Percentiles rank a stretch among this genome's conserved stretches.
Evolutionary conservation across 371 early-diverging fungal species (phyloP).

Genomic region (Lichtheimia ornata): DNA sequence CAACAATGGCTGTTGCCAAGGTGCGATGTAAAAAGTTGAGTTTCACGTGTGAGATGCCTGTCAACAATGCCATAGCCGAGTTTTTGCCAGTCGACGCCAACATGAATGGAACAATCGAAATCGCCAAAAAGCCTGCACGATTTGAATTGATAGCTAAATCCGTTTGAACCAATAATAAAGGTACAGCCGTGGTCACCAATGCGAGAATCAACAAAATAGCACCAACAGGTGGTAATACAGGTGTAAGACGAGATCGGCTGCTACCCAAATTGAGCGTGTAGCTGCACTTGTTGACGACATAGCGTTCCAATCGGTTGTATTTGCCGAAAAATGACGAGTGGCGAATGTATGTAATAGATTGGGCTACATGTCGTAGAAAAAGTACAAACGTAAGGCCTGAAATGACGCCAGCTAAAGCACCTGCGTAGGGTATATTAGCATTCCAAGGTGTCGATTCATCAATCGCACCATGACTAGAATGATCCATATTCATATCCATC

Average conservation of each 20-base stretch:
- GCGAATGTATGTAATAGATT: background rate
- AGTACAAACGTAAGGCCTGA: conserved; percentile 18
- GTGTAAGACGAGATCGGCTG: background rate
- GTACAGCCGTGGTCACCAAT: conserved; percentile 39
- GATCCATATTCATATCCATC: background rate
- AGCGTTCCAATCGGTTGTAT: conserved; percentile 27
- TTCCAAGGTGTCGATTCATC: conserved; percentile 16
- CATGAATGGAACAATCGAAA: conserved; percentile 57
- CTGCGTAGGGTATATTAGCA: conserved; percentile 17
- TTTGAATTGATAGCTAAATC: conserved; percentile 56
- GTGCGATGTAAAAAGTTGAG: conserved; percentile 57
- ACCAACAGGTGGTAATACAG: conserved; percentile 46
- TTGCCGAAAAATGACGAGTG: background rate
- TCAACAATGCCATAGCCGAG: conserved; percentile 50
- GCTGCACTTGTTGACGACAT: conserved; percentile 47
- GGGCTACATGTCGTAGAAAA: conserved; percentile 11
- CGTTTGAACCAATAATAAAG: conserved; percentile 40
- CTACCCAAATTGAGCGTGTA: conserved; percentile 28
- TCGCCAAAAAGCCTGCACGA: conserved; percentile 57
- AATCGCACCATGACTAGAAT: background rate
- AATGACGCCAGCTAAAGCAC: conserved; percentile 18
- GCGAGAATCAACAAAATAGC: conserved; percentile 41
- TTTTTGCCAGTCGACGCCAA: conserved; percentile 61
- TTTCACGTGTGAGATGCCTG: conserved; percentile 55
- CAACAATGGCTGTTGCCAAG: conserved; percentile 43